phyloP scores from a whole-genome alignment of 352 stramenopile species.

The Phytophthora pseudosyringae region DNA sequence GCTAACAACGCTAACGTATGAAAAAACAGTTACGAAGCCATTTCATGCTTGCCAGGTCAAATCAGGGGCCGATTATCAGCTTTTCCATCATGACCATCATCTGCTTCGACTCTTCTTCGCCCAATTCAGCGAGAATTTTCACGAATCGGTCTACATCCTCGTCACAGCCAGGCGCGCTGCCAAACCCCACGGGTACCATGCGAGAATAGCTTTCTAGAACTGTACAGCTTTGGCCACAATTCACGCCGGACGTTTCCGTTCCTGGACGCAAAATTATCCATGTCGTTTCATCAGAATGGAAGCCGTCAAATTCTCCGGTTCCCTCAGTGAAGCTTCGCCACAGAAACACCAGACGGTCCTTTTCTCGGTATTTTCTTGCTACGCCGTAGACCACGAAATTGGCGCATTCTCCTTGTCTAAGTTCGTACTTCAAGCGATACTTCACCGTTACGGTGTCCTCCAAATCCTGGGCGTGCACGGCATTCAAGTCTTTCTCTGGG shows the following conservation, averaged over 20 bases:
- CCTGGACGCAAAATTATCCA: not conserved
- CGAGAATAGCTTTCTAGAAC: not conserved
- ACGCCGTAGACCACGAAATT: slow-evolving; percentile 5
- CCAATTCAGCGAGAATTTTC: not conserved
- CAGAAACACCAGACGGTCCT: not conserved
- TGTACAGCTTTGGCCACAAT: not conserved
- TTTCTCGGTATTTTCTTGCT: not conserved
- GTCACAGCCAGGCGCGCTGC: not conserved
- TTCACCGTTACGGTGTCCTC: slow-evolving; percentile 35
- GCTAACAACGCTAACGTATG: no score
- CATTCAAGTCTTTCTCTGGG: not conserved
- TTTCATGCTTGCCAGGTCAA: no score
- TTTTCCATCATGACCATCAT: not conserved
- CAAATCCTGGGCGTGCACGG: not conserved
- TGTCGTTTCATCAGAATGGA: not conserved
- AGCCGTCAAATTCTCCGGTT: not conserved
- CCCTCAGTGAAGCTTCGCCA: slow-evolving; percentile 1
- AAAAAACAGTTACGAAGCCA: no score
- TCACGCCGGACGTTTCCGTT: not conserved
- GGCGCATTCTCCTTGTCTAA: not conserved
- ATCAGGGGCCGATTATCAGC: not conserved
- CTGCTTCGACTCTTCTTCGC: not conserved
- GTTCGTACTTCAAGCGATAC: slow-evolving; percentile 26
- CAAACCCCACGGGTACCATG: not conserved
- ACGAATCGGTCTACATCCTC: not conserved